These are phyloP conservation scores for Dendrobium chrysotoxum DNA, from an alignment of 106 monocot genomes.

Conservation along the genomic window DNA sequence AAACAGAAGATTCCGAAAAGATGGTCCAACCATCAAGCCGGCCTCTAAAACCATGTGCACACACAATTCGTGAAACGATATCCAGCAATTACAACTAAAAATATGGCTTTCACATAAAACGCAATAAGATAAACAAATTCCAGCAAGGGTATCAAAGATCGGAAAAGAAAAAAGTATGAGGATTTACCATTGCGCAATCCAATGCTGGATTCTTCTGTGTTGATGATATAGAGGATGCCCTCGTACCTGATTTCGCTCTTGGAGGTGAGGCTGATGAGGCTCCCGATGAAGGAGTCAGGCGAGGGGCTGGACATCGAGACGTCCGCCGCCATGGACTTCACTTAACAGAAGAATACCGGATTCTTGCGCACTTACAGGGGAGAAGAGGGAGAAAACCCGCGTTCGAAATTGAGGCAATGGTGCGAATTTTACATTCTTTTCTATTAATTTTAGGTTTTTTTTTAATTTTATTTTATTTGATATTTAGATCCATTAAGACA, in stretches of 20 bases:
- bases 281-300: slow-evolving; percentile 80
- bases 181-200: slow-evolving; percentile 59
- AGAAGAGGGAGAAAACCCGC: background rate
- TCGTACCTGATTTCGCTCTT: slow-evolving; percentile 94
- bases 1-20: too few species aligned
- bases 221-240: slow-evolving; percentile 77
- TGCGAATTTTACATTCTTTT: too few species aligned
- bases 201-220: slow-evolving; percentile 90
- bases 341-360: background rate
- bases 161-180: background rate
- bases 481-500: too few species aligned
- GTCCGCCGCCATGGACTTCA: slow-evolving; percentile 13
- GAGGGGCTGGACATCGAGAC: slow-evolving; percentile 19
- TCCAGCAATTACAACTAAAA: background rate
- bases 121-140: background rate
- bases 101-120: background rate
- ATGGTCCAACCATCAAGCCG: too few species aligned
- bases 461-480: too few species aligned
- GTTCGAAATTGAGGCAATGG: background rate
- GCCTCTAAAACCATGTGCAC: too few species aligned
- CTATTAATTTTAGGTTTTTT: too few species aligned
- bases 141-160: background rate
- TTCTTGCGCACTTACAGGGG: background rate
- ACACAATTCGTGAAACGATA: background rate
- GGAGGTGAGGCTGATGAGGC: slow-evolving; percentile 84